These are phyloP conservation scores for Pichia ethanolica DNA, from an alignment of 805 yeast species.

Conservation along the genomic window DNA sequence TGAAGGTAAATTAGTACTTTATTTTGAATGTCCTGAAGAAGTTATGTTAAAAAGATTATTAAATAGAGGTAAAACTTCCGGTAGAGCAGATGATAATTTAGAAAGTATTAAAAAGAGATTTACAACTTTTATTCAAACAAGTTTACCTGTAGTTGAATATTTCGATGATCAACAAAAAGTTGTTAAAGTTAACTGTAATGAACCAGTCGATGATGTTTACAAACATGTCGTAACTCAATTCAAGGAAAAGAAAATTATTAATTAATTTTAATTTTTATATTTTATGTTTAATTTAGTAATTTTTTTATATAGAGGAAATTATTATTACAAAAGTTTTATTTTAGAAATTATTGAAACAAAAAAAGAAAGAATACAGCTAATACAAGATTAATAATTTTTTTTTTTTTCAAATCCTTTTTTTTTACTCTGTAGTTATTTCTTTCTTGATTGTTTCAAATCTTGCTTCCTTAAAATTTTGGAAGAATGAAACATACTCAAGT, in stretches of 20 bases:
- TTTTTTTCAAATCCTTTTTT: no score
- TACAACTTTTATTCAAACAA: constrained; percentile 75
- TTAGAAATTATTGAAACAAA: not conserved
- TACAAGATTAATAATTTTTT: no score
- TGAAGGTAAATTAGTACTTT: constrained; percentile 61
- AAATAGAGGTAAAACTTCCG: constrained; percentile 91
- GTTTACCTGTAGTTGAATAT: constrained; percentile 89
- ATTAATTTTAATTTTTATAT: no score
- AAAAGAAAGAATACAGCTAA: no score
- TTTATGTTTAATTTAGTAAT: no score
- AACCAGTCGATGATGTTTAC: constrained; percentile 74
- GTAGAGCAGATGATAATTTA: constrained; percentile 87
- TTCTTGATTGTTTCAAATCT: constrained; percentile 18
- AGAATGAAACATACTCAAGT: constrained; percentile 7
- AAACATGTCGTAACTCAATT: constrained; percentile 60
- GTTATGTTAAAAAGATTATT: constrained; percentile 81
- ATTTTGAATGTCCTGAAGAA: constrained; percentile 73
- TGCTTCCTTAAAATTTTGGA: constrained; percentile 7
- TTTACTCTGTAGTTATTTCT: constrained; percentile 12
- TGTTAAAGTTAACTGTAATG: constrained; percentile 70
- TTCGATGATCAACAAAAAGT: constrained; percentile 69
- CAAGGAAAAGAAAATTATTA: constrained; percentile 32
- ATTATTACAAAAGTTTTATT: no score
- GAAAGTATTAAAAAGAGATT: constrained; percentile 89
- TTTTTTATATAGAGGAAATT: no score